phyloP scores from a whole-genome alignment of 148 eudicot species.

The Nepenthes mirabilis region DNA sequence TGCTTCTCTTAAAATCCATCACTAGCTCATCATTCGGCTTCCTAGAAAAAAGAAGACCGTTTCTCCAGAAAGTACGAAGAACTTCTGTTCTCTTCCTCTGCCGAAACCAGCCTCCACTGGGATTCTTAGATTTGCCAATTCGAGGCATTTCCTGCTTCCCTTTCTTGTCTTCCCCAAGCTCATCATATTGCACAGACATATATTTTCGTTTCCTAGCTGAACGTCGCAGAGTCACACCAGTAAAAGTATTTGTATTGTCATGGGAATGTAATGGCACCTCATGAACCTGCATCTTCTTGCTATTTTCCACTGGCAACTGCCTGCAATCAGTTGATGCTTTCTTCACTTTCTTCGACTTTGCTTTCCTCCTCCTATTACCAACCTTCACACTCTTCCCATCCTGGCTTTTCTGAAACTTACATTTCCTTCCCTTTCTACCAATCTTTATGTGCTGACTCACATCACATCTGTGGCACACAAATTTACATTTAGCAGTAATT shows the following conservation, averaged over 20 bases:
- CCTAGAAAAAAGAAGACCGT: constrained; percentile 58
- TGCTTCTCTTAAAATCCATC: constrained; percentile 40
- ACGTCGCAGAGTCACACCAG: constrained; percentile 56
- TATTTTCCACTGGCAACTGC: constrained; percentile 21
- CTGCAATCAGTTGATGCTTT: constrained; percentile 17
- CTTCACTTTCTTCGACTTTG: constrained; percentile 22
- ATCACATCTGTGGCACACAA: constrained; percentile 59
- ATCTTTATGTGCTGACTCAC: constrained; percentile 8
- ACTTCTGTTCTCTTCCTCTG: constrained; percentile 46
- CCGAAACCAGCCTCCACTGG: constrained; percentile 15
- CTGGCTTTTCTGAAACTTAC: constrained; percentile 13
- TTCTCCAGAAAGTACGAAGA: constrained; percentile 50
- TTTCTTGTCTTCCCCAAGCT: constrained; percentile 23
- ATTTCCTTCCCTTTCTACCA: constrained; percentile 9
- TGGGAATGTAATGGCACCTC: constrained; percentile 15
- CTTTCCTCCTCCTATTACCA: constrained; percentile 9
- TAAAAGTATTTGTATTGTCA: constrained; percentile 17
- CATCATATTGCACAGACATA: constrained; percentile 18
- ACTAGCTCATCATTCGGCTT: constrained; percentile 64
- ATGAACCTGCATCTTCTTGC: constrained; percentile 16
- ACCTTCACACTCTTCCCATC: constrained; percentile 8
- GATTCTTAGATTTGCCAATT: constrained; percentile 21
- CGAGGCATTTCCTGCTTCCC: constrained; percentile 20
- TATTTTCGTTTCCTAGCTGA: constrained; percentile 52
- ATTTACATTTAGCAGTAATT: constrained; percentile 21